A percentile compares a stretch with the other conserved stretches of the same genome.
Evolutionary conservation across 2,329 filamentous ascomycete species (phyloP).

Genomic region (Verticillium dahliae): DNA sequence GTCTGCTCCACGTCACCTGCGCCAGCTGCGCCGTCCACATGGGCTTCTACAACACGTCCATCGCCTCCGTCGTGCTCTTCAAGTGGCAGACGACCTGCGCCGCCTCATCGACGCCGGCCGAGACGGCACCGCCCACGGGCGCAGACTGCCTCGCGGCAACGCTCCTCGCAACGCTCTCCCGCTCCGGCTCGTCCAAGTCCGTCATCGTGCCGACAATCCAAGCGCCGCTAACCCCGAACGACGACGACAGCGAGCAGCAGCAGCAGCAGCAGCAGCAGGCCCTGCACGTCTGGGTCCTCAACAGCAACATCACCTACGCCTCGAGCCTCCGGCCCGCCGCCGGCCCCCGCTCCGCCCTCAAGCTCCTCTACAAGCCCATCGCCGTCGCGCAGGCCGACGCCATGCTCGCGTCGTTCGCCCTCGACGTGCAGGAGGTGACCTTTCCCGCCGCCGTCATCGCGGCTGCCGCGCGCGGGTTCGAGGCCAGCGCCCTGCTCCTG

Average conservation of each 20-base stretch:
- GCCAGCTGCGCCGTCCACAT: conserved; percentile 35
- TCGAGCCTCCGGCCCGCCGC: conserved; percentile 25
- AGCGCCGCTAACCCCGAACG: neutral
- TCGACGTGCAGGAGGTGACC: conserved; percentile 52
- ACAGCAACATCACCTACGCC: conserved; percentile 46
- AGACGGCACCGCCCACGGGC: conserved; percentile 26
- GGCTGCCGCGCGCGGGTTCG: conserved; percentile 35
- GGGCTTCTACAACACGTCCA: conserved; percentile 39
- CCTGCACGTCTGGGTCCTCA: conserved; percentile 50
- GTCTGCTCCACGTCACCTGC: conserved; percentile 37
- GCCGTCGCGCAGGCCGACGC: conserved; percentile 34
- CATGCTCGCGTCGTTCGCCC: conserved; percentile 43
- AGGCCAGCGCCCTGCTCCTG: conserved; percentile 41
- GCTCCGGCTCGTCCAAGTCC: conserved; percentile 52
- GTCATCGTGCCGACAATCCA: conserved; percentile 35
- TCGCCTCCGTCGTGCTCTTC: conserved; percentile 42
- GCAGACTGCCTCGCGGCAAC: conserved; percentile 46
- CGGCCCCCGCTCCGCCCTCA: conserved; percentile 34
- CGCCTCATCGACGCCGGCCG: too few relatives aligned
- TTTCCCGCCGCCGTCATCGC: conserved; percentile 45
- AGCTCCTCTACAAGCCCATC: conserved; percentile 45
- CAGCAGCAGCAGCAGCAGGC: neutral
- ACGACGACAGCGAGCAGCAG: neutral
- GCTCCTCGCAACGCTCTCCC: conserved; percentile 44
- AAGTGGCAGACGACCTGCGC: conserved; percentile 49